Evolutionary conservation across 495 filamentous ascomycete species (phyloP).

Genomic region (Apiosordaria backusii): DNA sequence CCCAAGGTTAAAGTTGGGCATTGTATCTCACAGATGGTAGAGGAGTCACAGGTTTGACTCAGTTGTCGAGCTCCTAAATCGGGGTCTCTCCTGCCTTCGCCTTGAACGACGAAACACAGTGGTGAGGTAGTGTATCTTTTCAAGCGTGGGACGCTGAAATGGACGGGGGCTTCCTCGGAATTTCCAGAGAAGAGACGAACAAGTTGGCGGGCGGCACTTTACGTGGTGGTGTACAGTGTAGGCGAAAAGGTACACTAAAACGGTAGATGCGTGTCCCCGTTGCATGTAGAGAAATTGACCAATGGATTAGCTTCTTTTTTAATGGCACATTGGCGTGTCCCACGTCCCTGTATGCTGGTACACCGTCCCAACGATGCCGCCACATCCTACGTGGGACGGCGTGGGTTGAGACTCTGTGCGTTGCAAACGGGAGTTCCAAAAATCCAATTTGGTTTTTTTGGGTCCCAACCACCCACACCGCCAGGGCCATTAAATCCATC

Average conservation of each 20-base stretch:
- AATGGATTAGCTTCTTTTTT: background rate
- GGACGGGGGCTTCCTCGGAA: background rate
- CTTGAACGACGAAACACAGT: background rate
- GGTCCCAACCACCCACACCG: too few relatives aligned
- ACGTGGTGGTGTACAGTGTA: too few relatives aligned
- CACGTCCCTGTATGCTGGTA: background rate
- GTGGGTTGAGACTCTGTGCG: background rate
- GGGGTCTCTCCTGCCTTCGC: background rate
- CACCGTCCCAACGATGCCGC: background rate
- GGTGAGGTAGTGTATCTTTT: background rate
- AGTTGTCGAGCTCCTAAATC: background rate
- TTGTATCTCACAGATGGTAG: slow-evolving; percentile 10
- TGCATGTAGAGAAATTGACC: background rate
- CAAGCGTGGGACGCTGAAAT: background rate
- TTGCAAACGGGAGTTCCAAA: too few relatives aligned
- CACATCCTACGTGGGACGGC: background rate
- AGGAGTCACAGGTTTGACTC: background rate
- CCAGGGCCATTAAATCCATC: too few relatives aligned
- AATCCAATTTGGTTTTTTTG: too few relatives aligned
- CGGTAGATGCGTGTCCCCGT: background rate
- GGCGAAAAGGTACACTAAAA: background rate
- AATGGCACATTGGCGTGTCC: background rate
- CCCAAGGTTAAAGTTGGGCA: slow-evolving; percentile 47
- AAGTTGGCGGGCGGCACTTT: background rate
- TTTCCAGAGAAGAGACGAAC: background rate